Conservation (phyloP, 169 alveolate species). For the Perkinsus marinus region DNA sequence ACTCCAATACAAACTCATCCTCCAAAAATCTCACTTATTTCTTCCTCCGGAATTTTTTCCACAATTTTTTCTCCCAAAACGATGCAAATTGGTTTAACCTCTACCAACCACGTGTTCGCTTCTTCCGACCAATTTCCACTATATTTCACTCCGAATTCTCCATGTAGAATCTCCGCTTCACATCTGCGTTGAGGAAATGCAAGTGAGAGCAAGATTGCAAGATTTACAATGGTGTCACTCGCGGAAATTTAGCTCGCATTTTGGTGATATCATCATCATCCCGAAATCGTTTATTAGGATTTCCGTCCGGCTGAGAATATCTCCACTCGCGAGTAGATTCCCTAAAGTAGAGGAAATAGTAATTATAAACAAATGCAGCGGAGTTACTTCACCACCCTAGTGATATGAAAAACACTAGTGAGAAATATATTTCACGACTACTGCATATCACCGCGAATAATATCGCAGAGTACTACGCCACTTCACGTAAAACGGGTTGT, state of each 20-base stretch:
- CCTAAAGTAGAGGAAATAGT: no score
- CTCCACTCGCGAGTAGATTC: neutral
- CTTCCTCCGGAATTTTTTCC: neutral
- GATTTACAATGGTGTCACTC: neutral
- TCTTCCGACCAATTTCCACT: neutral
- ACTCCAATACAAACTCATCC: neutral
- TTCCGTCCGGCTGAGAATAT: neutral
- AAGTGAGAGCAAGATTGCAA: no score
- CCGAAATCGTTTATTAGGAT: neutral
- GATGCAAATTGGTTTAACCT: neutral
- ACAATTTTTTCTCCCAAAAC: neutral
- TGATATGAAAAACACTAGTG: no score
- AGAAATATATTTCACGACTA: no score
- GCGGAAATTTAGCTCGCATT: neutral
- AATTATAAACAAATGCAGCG: no score
- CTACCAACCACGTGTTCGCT: neutral
- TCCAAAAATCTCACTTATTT: neutral
- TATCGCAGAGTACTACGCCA: no score
- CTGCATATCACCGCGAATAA: no score
- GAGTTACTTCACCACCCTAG: no score
- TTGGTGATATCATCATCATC: neutral
- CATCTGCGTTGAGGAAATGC: neutral
- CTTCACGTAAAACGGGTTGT: no score
- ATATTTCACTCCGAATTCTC: neutral
- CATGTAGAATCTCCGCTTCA: neutral